Base-by-base conservation (phyloP, 192 early-diverging fungal genomes). In the Linnemannia elongata region DNA sequence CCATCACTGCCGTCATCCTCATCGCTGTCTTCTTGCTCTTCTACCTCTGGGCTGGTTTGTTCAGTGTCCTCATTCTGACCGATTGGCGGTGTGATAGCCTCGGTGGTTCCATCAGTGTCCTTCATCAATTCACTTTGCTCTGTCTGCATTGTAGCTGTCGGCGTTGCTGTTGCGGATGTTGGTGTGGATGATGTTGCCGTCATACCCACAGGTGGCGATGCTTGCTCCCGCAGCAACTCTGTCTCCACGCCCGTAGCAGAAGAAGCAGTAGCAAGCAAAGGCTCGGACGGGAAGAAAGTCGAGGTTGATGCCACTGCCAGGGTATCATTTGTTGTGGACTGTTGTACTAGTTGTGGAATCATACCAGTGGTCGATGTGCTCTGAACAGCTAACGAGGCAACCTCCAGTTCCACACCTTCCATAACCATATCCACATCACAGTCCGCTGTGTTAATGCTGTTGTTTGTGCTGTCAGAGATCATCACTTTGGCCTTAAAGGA, bases 341-440 rank as follows among this genome's bases (percentile, higher is more conserved):
- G 35, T 17, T 39, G 12, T 42, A 27, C 10, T 1, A 3, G 39
- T 27, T 42, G 60, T 66, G 60, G 27, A 66, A 33, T 3, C 12
- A 17, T 52, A 52, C 4, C 17, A 10, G 13, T 12, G 36, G 38
- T 7, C 57, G 36, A 44, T 7, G 24, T 77, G 52, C 60, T 66
- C 36, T 77, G 72, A 70, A 77, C 54, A 13, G 66, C 1, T 24
- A 82, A 42, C 15, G 33, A 49, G 1, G 81, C 42, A 55, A 82
- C 74, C 44, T 82, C 75, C 17, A 35, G 63, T 44, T 82, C 81
- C 15, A 82, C 81, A 24, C 81, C 81, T 8, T 82, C 81, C 81
- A 77, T 82, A 18, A 39, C 80, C 22, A 44, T 79, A 9, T 15
- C 66, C 5, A 52, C 18, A 71, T 66, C 60, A 66, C 60, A 33